Percentiles rank a stretch among this genome's conserved stretches.
Conservation (phyloP, 768 basidiomycete species). For the Tricholoma furcatifolium region DNA sequence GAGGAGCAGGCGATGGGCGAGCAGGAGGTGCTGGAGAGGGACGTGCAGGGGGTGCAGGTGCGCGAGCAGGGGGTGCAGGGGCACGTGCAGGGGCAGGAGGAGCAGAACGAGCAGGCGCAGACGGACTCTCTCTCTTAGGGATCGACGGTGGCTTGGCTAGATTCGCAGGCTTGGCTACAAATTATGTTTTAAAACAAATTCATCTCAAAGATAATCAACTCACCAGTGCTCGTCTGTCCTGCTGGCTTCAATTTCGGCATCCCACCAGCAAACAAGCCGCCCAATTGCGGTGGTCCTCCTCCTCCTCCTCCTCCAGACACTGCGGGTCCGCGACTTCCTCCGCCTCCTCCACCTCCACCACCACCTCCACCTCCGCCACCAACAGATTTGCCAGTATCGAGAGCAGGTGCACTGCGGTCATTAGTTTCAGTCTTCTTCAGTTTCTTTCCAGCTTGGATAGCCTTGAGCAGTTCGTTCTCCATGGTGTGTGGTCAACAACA, state of each 20-base stretch:
- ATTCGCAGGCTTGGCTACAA: conserved; percentile 56
- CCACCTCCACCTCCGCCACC: conserved; percentile 41
- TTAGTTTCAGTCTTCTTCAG: conserved; percentile 83
- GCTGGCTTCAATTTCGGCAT: conserved; percentile 88
- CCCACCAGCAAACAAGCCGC: conserved; percentile 85
- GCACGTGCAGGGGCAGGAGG: conserved; percentile 38
- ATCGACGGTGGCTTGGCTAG: conserved; percentile 68
- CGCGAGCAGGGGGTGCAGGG: conserved; percentile 35
- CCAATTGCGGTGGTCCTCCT: conserved; percentile 72
- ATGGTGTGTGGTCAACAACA: conserved; percentile 33
- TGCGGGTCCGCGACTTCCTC: conserved; percentile 39
- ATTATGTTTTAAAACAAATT: neutral
- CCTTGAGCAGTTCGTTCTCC: conserved; percentile 74
- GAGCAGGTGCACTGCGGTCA: conserved; percentile 70
- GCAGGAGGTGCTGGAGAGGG: conserved; percentile 24
- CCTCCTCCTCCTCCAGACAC: conserved; percentile 26
- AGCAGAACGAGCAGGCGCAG: conserved; percentile 21
- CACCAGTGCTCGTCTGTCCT: conserved; percentile 60
- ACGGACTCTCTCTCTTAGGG: conserved; percentile 44
- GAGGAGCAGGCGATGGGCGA: conserved; percentile 26
- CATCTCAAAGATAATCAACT: conserved; percentile 17
- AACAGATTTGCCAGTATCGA: conserved; percentile 50
- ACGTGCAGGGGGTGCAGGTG: conserved; percentile 31
- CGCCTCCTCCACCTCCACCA: conserved; percentile 30
- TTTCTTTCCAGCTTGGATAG: conserved; percentile 79